Percentiles rank a stretch among this genome's conserved stretches.
Conservation (phyloP, 2,329 filamentous ascomycete species). For the Stachybotrys chartarum region DNA sequence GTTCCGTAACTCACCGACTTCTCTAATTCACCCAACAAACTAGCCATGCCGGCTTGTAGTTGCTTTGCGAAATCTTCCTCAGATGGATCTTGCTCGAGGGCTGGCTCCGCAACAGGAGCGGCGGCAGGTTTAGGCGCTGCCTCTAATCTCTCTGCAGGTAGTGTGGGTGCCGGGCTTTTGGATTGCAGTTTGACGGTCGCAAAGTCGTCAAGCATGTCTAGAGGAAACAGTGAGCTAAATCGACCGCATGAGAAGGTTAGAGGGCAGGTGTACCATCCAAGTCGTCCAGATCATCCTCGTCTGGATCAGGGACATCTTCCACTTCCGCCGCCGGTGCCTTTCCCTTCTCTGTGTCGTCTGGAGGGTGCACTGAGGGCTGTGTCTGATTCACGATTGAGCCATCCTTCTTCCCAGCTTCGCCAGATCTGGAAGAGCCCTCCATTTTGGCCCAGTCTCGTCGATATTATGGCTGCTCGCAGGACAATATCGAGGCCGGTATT, state of each 20-base stretch:
- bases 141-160: conserved; percentile 18
- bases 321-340: conserved; percentile 12
- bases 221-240: neutral
- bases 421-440: neutral
- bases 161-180: conserved; percentile 14
- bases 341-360: neutral
- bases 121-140: conserved; percentile 25
- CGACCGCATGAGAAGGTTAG: neutral
- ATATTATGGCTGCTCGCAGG: no score
- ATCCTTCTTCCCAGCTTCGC: neutral
- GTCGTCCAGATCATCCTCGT: conserved; percentile 88
- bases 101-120: conserved; percentile 12
- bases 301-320: conserved; percentile 72
- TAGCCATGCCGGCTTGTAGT: conserved; percentile 85
- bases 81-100: conserved; percentile 37
- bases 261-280: conserved; percentile 62
- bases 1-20: conserved; percentile 37
- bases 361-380: neutral
- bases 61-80: conserved; percentile 78
- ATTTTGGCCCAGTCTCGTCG: neutral
- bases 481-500: no score
- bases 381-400: neutral
- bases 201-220: conserved; percentile 92
- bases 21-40: conserved; percentile 66
- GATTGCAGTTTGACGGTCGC: conserved; percentile 50